Evolutionary conservation across 495 filamentous ascomycete genomes (phyloP).

Genomic region (Pyrenula aspistea): DNA sequence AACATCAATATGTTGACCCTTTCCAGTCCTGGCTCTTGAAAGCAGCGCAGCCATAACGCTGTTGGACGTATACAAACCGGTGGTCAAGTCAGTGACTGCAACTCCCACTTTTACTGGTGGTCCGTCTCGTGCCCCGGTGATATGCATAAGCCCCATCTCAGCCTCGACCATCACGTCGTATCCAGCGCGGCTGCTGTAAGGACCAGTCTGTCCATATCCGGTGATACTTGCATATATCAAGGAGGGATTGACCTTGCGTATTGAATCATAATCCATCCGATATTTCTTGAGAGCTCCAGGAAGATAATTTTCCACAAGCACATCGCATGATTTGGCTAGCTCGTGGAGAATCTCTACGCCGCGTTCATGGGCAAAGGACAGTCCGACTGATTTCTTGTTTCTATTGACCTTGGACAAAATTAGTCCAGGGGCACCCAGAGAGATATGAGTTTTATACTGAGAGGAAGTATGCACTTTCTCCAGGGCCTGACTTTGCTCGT

Average conservation of each 20-base stretch:
- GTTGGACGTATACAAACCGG: slow-evolving; percentile 94
- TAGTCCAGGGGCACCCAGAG: background rate
- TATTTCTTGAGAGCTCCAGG: slow-evolving; percentile 89
- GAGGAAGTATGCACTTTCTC: slow-evolving; percentile 92
- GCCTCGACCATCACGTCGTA: slow-evolving; percentile 99
- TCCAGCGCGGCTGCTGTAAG: slow-evolving; percentile 76
- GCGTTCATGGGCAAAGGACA: slow-evolving; percentile 76
- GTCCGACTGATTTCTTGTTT: slow-evolving; percentile 88
- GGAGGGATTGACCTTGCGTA: slow-evolving; percentile 67
- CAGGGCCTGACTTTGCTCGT: slow-evolving; percentile 52
- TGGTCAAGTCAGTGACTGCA: slow-evolving; percentile 91
- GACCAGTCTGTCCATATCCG: slow-evolving; percentile 83
- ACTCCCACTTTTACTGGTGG: slow-evolving; percentile 96
- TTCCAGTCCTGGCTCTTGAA: slow-evolving; percentile 50
- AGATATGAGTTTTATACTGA: slow-evolving; percentile 43
- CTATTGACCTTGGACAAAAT: slow-evolving; percentile 59
- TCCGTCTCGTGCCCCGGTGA: slow-evolving; percentile 77
- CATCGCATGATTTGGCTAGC: slow-evolving; percentile 73
- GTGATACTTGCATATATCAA: slow-evolving; percentile 60
- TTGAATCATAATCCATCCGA: slow-evolving; percentile 67
- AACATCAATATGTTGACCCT: slow-evolving; percentile 87
- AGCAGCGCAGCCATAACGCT: slow-evolving; percentile 90
- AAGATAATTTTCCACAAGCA: slow-evolving; percentile 94
- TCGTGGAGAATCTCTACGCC: slow-evolving; percentile 80
- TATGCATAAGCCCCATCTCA: slow-evolving; percentile 97